Base-by-base conservation (phyloP, 441 rosid species). In the Erodium trifolium region DNA sequence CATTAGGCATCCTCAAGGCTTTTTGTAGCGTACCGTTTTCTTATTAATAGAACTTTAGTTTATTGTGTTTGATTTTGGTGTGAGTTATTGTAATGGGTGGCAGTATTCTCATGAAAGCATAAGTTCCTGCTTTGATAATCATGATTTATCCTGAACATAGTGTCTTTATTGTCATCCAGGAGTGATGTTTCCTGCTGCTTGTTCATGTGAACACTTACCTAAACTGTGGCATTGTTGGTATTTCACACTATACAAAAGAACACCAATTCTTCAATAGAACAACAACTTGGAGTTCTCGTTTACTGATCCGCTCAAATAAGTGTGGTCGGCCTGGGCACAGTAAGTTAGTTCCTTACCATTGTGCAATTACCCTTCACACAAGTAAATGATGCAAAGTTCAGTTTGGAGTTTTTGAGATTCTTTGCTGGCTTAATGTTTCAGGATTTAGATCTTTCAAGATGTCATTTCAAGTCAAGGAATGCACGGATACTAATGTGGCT, bases 361-460 rank as follows among this genome's bases (percentile, higher is more conserved):
- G 45, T 57, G 45, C 34, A 37, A 16, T 35, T 23, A 65, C 27
- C 47, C 2, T 60, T n/a, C 39, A 59, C 63, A 16, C 55, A 70
- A 65, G 59, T 68, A 35, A 29, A 4, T 16, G 63, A 71, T 49
- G 29, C 41, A 16, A 59, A 63, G 14, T 31, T 74, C 68, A 12
- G 14, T 37, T 37, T 41, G 23, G 41, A 31, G 34, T 31, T 63
- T 17, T 51, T 65, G 19, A 63, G 2, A 59, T 63, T 66, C 66
- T 16, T 63, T 34, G 37, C 67, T 73, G 70, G 17, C 23, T 70
- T 71, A 69, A 73, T 65, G 49, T 72, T 80, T 72, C 76, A 91
- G 95, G 80, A 60, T 80, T 71, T 68, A 76, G 79, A 66, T 77
- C 77, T 80, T 76, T 73, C 0, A 81, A 60, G 63, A 71, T 76